Evolutionary conservation across 805 yeast genomes (phyloP), one percentile per base, ranked within the genome.

Genomic region (Candida pseudofarinosa): DNA sequence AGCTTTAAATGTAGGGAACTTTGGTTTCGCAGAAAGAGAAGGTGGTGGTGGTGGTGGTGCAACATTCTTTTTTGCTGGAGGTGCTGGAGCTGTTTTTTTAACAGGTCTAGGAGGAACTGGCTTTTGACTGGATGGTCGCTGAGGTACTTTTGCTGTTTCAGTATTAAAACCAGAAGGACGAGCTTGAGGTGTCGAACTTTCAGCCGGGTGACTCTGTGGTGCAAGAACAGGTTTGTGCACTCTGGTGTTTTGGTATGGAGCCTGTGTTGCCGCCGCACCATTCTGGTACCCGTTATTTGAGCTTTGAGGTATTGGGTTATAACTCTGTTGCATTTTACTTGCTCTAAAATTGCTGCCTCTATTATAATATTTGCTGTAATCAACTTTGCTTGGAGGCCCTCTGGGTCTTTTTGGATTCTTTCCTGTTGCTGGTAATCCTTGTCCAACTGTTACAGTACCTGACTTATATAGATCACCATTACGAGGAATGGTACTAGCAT

Each of bases 401-500:
- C 80, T 79, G 23, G 98, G 98, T 52, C 84, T 80, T 54, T 81
- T 80, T 28, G 80, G 83, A 16, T 89, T 83, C n/a, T 58, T 68
- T 10, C 93, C 77, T 45, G 70, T 77, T 0, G 87, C 81, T 4
- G 96, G 89, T 47, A 78, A 71, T 13, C 99, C 99, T 36, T 76
- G 77, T 37, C 81, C 79, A 14, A 88, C 96, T 33, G 79, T 81
- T 19, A 93, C 90, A 0, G 87, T 80, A 48, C 95, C 86, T 3
- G 97, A 88, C 67, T 93, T 93, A 71, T 93, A 93, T 8, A 67
- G 46, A 60, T 93, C 98, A 35, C 85, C 73, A 49, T 77, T 60
- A 8, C 53, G 55, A 8, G 95, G 95, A 20, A 85, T 83, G n/a
- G 78, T 58, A 3, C 50, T 38, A 5, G 63, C 64, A 10, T 71